Evolutionary conservation across 2,329 filamentous ascomycete species (phyloP), one percentile per base, ranked within the genome.

Genomic region (Aspergillus sp.): DNA sequence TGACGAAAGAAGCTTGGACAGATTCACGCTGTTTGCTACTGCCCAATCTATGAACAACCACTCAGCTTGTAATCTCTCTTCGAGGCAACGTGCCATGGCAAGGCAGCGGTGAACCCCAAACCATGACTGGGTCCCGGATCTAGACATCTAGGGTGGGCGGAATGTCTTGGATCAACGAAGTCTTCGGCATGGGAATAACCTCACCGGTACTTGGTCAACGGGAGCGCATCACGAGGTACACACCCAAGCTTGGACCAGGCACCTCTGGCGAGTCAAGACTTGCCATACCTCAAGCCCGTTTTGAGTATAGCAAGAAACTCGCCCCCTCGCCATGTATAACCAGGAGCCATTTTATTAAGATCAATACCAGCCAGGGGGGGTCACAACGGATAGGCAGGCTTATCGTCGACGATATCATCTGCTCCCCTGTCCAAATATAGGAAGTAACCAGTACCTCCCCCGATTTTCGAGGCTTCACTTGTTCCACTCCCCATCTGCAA

Each of bases 401-500:
- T n/a, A 6, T n/a, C 19, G 11, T 29, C 36, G 29, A n/a, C 27
- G 35, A 6, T 26, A 35, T 40, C 13, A 30, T 35, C 32, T 12
- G 31, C 13, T 19, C 13, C 12, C 36, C 28, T 37, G 12, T 30
- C 32, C 27, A 39, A 13, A 26, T 8, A 33, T 28, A 35, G 27
- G 43, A 39, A 43, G 37, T 43, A 43, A 43, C 39, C 39, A 29
- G 46, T 37, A 10, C 39, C 33, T 28, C 9, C 34, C 48, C 48
- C 27, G 47, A 42, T 56, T 50, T 47, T 64, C 61, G 61, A 65
- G 60, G 57, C 48, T 51, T 58, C 47, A 48, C 44, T 40, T 51
- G 58, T 63, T 60, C 56, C 58, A 65, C 59, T 51, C 37, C 46
- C 33, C 44, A 47, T 46, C 54, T 62, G 58, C 55, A 53, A 52